phyloP scores from a whole-genome alignment of 2,329 filamentous ascomycete species.

The Bipolaris gigantea region DNA sequence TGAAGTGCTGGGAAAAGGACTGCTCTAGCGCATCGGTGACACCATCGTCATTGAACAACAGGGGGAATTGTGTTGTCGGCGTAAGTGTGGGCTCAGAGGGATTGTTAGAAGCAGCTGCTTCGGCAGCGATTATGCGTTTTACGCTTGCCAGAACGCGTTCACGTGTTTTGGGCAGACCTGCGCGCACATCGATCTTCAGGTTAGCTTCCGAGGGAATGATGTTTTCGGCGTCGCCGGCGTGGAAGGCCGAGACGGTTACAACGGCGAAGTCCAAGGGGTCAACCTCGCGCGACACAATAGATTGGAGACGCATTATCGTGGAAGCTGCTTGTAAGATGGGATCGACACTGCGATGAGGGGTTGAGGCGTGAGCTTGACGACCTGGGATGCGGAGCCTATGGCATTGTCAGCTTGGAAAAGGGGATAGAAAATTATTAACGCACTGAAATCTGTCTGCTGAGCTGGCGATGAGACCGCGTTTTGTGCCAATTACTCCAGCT shows the following conservation, averaged over 20 bases:
- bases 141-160: constrained; percentile 53
- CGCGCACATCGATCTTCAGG: constrained; percentile 59
- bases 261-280: constrained; percentile 59
- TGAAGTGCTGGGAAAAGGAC: constrained; percentile 54
- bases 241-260: constrained; percentile 61
- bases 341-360: constrained; percentile 60
- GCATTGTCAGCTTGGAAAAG: constrained; percentile 15
- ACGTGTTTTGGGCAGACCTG: constrained; percentile 51
- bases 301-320: constrained; percentile 61
- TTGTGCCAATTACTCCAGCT: constrained; percentile 47
- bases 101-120: constrained; percentile 55
- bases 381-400: constrained; percentile 59
- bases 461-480: constrained; percentile 47
- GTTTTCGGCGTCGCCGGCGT: constrained; percentile 63
- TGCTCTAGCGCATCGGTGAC: constrained; percentile 49
- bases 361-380: constrained; percentile 60
- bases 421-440: background rate
- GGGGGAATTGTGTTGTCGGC: constrained; percentile 48
- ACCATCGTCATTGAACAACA: constrained; percentile 56
- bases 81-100: constrained; percentile 50
- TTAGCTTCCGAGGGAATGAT: constrained; percentile 60
- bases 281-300: constrained; percentile 60
- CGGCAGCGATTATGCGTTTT: constrained; percentile 58
- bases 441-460: constrained; percentile 47
- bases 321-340: constrained; percentile 61